Base-by-base conservation (phyloP, 2,329 filamentous ascomycete species). In the Intubia oerlemansii region DNA sequence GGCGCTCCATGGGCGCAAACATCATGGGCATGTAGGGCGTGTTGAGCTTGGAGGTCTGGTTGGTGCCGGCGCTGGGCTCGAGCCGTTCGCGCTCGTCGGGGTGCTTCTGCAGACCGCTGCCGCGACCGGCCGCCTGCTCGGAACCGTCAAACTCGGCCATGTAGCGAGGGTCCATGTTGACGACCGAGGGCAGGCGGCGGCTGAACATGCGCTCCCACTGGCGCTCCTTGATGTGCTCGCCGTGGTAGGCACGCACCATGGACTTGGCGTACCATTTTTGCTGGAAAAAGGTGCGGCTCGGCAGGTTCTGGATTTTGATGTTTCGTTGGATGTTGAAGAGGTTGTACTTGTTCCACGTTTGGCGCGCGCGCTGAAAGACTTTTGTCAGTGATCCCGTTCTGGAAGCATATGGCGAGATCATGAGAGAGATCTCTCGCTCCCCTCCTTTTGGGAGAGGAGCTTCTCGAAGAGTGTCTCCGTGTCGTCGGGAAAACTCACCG, bases 331-430 rank as follows among this genome's bases (percentile, higher is more conserved):
- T 56, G 54, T 93, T 93, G 67, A 79, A 98, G 38, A 98, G 63
- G 48, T 91, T 92, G 62, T 81, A 82, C 57, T 92, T 91, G 61
- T 81, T 91, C 88, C 85, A 93, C 59, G 82, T 81, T 59, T 88
- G 79, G 44, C 85, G 76, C 51, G 92, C 50, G 77, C 81, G 90
- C 84, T 95, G 47, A 30, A 35, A 16, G 10, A 12, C n/a, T n/a
- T 21, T 8, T 21, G 8, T 21, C n/a, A 21, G 19, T n/a, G 8
- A 8, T n/a, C n/a, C 19, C 19, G n/a, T 21, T 21, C 19, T n/a
- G 19, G 8, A 21, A 8, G n/a, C n/a, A n/a, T n/a, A n/a, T n/a
- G n/a, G n/a, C n/a, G n/a, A n/a, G n/a, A n/a, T n/a, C n/a, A n/a
- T n/a, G n/a, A n/a, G n/a, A n/a, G n/a, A n/a, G n/a, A n/a, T n/a